Conservation (phyloP, 768 basidiomycete species). For the Sporobolomyces roseus region DNA sequence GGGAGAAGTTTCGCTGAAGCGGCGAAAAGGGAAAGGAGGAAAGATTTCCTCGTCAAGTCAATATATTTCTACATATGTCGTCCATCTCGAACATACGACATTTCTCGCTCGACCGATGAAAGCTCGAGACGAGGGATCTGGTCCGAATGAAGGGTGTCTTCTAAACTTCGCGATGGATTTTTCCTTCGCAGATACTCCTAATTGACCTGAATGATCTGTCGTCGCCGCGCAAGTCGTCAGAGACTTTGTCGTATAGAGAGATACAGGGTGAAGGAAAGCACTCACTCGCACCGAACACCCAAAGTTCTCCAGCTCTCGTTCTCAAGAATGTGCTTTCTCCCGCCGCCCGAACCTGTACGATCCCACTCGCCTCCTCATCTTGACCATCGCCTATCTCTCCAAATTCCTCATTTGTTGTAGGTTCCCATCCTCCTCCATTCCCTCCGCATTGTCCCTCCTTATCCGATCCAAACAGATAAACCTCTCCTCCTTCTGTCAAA, state of each 20-base stretch:
- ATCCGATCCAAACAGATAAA: conserved; percentile 22
- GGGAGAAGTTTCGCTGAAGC: too few relatives aligned
- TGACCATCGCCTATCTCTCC: conserved; percentile 2
- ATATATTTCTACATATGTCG: conserved; percentile 6
- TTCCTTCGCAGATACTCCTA: conserved; percentile 2
- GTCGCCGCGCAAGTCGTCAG: neutral
- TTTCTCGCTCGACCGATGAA: neutral
- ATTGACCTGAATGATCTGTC: conserved; percentile 21
- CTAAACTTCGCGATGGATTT: neutral
- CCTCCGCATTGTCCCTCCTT: conserved; percentile 19
- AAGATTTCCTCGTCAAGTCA: neutral
- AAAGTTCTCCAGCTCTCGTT: conserved; percentile 11
- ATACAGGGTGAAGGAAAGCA: neutral
- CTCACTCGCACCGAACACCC: conserved; percentile 31
- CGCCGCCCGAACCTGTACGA: conserved; percentile 3
- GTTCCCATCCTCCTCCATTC: conserved; percentile 17
- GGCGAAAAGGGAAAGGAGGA: too few relatives aligned
- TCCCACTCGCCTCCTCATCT: neutral
- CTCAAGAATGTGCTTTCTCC: conserved; percentile 9
- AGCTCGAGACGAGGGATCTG: too few relatives aligned
- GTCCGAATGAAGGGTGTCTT: neutral
- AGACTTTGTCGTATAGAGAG: neutral
- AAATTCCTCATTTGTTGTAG: neutral
- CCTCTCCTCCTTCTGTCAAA: neutral
- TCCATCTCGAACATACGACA: conserved; percentile 3